These are phyloP conservation scores for Globisporangium nodosum DNA, from an alignment of 352 stramenopile species.

Conservation along the genomic window DNA sequence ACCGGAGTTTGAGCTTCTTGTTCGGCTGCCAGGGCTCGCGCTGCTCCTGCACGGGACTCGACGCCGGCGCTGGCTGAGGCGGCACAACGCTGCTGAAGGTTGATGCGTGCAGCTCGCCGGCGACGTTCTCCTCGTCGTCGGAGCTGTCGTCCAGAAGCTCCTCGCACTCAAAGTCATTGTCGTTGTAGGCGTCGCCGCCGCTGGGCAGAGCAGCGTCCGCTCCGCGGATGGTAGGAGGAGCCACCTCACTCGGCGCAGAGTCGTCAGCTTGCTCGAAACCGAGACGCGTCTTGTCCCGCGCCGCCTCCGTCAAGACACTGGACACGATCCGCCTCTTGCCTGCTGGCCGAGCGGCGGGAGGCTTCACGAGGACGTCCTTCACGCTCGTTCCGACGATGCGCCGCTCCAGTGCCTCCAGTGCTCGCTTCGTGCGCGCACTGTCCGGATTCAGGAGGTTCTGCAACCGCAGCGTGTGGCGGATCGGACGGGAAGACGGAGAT, in stretches of 20 bases:
- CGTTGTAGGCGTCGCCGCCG: slow-evolving; percentile 40
- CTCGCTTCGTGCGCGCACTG: slow-evolving; percentile 44
- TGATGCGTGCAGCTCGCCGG: too few species aligned
- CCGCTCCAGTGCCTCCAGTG: slow-evolving; percentile 57
- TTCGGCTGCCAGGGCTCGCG: slow-evolving; percentile 18
- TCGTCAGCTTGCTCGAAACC: background rate
- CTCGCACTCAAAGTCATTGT: slow-evolving; percentile 71
- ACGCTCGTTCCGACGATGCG: slow-evolving; percentile 49
- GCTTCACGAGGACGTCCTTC: background rate
- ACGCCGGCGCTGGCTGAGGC: background rate
- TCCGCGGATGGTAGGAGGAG: background rate
- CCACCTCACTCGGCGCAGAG: background rate
- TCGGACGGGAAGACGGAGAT: background rate
- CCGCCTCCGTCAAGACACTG: background rate
- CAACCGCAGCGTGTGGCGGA: slow-evolving; percentile 47
- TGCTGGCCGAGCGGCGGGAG: slow-evolving; percentile 1
- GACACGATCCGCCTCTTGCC: slow-evolving; percentile 4
- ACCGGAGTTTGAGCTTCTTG: slow-evolving; percentile 52
- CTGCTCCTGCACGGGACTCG: background rate
- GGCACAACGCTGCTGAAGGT: background rate
- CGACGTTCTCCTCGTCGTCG: background rate
- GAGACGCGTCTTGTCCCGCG: background rate
- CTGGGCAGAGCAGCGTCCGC: slow-evolving; percentile 4
- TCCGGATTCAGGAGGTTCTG: slow-evolving; percentile 39
- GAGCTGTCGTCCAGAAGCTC: slow-evolving; percentile 33